phyloP scores from a whole-genome alignment of 2,329 filamentous ascomycete species.

The Aspergillus pseudotamarii region DNA sequence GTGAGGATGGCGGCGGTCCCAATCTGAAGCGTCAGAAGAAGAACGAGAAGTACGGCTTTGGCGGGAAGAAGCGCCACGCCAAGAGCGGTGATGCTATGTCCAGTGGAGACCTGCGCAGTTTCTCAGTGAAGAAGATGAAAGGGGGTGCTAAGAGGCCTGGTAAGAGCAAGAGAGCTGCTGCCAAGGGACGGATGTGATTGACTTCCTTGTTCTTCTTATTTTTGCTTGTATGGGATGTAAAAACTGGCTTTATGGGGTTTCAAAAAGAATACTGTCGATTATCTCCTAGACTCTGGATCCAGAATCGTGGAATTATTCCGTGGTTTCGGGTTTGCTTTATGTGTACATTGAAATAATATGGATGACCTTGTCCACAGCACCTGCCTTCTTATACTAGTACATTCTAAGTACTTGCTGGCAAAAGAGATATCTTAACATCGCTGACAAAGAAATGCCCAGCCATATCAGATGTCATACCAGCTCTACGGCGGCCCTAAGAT shows the following conservation, averaged over 20 bases:
- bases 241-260: constrained; percentile 12
- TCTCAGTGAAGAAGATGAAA: constrained; percentile 87
- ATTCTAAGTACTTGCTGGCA: not conserved
- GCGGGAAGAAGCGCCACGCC: constrained; percentile 87
- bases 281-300: not conserved
- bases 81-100: constrained; percentile 91
- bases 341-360: constrained; percentile 16
- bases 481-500: too few relatives aligned
- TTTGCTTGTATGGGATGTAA: constrained; percentile 15
- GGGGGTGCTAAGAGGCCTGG: constrained; percentile 48
- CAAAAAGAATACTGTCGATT: constrained; percentile 7
- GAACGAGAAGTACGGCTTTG: constrained; percentile 91
- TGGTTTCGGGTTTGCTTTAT: not conserved
- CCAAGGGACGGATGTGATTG: constrained; percentile 30
- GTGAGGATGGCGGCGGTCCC: constrained; percentile 46
- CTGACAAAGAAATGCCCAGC: not conserved
- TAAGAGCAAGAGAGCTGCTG: constrained; percentile 52
- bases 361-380: not conserved
- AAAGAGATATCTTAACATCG: too few relatives aligned
- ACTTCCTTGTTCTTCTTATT: constrained; percentile 2
- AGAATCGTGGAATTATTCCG: not conserved
- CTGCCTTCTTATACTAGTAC: not conserved
- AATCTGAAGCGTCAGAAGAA: constrained; percentile 82
- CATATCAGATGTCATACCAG: too few relatives aligned
- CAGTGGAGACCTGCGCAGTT: constrained; percentile 77